Percentiles rank a stretch among this genome's conserved stretches.
Conservation (phyloP, 2,329 filamentous ascomycete species). For the Neopestalotiopsis sp. region DNA sequence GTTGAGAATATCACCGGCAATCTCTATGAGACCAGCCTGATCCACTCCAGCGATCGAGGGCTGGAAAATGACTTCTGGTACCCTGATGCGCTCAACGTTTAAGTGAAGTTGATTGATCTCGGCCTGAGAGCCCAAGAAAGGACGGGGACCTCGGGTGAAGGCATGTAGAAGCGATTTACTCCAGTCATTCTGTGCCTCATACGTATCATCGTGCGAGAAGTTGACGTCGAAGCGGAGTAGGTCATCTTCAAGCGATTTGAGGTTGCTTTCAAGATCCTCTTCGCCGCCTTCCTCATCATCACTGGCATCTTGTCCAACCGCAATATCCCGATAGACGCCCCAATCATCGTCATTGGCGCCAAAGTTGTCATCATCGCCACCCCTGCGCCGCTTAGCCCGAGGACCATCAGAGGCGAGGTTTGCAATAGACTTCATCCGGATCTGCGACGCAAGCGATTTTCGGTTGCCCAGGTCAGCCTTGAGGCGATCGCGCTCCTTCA, state of each 20-base stretch:
- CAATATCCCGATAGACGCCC: slow-evolving; percentile 94
- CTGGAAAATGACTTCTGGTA: slow-evolving; percentile 92
- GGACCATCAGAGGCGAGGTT: slow-evolving; percentile 92
- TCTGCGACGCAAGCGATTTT: slow-evolving; percentile 94
- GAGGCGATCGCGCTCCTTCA: slow-evolving; percentile 91
- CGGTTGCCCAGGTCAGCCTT: slow-evolving; percentile 96
- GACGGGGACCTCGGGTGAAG: slow-evolving; percentile 85
- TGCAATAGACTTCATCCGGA: slow-evolving; percentile 97
- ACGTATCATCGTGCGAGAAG: slow-evolving; percentile 91
- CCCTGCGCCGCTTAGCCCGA: slow-evolving; percentile 81
- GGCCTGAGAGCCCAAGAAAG: slow-evolving; percentile 78
- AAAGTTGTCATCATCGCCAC: slow-evolving; percentile 93
- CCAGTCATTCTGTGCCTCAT: slow-evolving; percentile 94
- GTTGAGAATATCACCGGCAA: slow-evolving; percentile 86
- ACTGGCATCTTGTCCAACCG: slow-evolving; percentile 77
- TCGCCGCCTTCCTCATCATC: slow-evolving; percentile 95
- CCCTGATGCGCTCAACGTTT: slow-evolving; percentile 94
- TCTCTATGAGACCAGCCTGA: slow-evolving; percentile 92
- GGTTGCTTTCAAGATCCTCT: slow-evolving; percentile 76
- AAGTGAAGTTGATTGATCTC: slow-evolving; percentile 89
- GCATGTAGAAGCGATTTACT: slow-evolving; percentile 89
- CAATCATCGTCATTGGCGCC: slow-evolving; percentile 97
- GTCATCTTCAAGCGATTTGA: slow-evolving; percentile 82
- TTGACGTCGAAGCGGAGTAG: slow-evolving; percentile 84
- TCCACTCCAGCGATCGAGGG: slow-evolving; percentile 90